Evolutionary conservation across 2,329 filamentous ascomycete species (phyloP), one percentile per base, ranked within the genome.

Genomic region (Pezizomycotina sp.): DNA sequence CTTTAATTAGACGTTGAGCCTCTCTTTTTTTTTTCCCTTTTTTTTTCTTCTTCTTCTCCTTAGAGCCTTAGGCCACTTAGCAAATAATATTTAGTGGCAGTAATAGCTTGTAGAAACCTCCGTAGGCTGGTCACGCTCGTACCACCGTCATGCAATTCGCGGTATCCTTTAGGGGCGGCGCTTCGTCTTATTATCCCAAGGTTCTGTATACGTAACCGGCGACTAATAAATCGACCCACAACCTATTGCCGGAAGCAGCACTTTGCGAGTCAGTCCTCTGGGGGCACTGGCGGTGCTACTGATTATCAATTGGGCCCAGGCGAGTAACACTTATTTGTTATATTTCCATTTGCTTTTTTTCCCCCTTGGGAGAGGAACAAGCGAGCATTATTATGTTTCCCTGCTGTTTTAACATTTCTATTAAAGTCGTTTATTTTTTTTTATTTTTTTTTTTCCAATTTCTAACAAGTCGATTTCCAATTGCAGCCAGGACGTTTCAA

Each of bases 291-390:
- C 13, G 48, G 48, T 9, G 44, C 39, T 5, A 47, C 36, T 25
- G 48, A 50, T 37, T 50, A 51, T 38, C 49, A 48, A 29, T 37
- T 50, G 20, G 49, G 49, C 8, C 49, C 50, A 10, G 35, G 37
- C 31, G 50, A 47, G 36, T 29, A 18, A 21, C n/a, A 29, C 25
- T 28, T 8, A 24, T 7, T 24, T 8, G 12, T 8, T 7, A 24
- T 8, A 24, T 7, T 32, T 16, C 18, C 5, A 5, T 30, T 15
- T 8, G 14, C 13, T 6, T 6, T 12, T 14, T 13, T 14, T 9
- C 15, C 12, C 18, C 18, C 28, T 6, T 4, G 5, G 4, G 6
- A 14, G 4, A 4, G 5, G 10, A 10, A 9, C 4, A 6, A 10
- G 18, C 12, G 13, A 28, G 22, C 28, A 30, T 27, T 21, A 32